Evolutionary conservation across 1,139 yeast species (phyloP), one percentile per base, ranked within the genome.

Genomic region (Magnusiomyces sp.): DNA sequence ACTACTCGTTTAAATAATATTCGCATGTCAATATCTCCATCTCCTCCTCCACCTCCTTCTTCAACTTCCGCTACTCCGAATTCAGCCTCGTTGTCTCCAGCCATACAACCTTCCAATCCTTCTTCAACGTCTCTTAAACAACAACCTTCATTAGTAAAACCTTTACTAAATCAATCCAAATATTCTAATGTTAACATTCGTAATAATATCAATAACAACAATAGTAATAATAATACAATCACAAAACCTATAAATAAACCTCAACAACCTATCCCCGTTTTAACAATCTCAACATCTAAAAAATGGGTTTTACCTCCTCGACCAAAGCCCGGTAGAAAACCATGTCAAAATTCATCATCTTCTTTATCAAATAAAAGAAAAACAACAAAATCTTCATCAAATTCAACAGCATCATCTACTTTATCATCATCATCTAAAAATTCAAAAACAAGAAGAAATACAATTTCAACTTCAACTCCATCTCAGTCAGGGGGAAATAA

Each of bases 241-340:
- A n/a, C 40, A 37, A 37, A 17, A 37, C 4, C 40, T 20, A 11
- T 9, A 17, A 9, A 37, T 17, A 37, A 37, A 11, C 20, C 41
- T 16, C 41, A 38, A 5, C 20, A 14, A 19, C n/a, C 23, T n/a
- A n/a, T 23, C 31, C 32, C 46, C 2, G 39, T 43, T 34, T 40
- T 43, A 5, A 31, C 36, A n/a, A 59, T 67, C 23, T 57, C 63
- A 56, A 83, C 95, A 1, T 84, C 95, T 13, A 85, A 79, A 59
- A 86, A 81, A 59, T 89, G 96, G 95, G 90, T 86, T 13, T 71
- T 89, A 37, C 96, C 96, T 2, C 95, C 95, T 20, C 70, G 95
- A 53, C 94, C 95, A 4, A 87, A 86, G 63, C 95, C 95, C 0
- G 96, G 95, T 11, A 71, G 95, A 53, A 87, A 87, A 66, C 95